Evolutionary conservation across 306 rosid species (phyloP), one percentile per base, ranked within the genome.

Genomic region (Malus fusca): DNA sequence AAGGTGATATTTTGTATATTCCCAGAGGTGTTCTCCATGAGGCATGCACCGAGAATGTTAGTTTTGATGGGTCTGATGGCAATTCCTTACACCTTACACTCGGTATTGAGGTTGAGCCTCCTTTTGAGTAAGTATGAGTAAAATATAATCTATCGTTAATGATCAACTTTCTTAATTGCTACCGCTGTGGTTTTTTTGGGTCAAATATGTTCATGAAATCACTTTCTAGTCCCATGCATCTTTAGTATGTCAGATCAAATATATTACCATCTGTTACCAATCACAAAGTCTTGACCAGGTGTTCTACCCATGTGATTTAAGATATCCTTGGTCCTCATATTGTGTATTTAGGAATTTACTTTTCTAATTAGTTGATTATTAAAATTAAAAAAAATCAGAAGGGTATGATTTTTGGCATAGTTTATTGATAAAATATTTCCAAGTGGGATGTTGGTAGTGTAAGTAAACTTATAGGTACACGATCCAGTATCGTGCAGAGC

Each of bases 11-110:
- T 28, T 75, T 93, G 74, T 93, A 93, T 83, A 88, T 93, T 82
- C 98, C 97, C 28, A 89, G 97, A 84, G 97, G 98, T 75, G 85
- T 85, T 83, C 95, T 88, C 80, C 98, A 89, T 11, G 96, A 93
- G 84, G 97, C 98, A 35, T 62, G 66, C 81, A 93, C 93, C 30
- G 79, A 68, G 31, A 78, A 79, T 76, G 76, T 28, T 30, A 72
- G 65, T 76, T 77, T 78, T 63, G 85, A 80, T 70, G 84, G 74
- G 64, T 83, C 91, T 72, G 62, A 86, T 82, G 84, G 79, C 78
- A 84, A 82, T 78, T 93, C 97, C 69, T 74, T 90, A 73, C 98
- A 93, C 76, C 87, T 93, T 37, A 93, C 98, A 66, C 83, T 93
- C 78, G 88, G 97, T 55, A 77, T 93, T 72, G 98, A 93, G 87